Evolutionary conservation across 2,329 filamentous ascomycete genomes (phyloP).

Genomic region (Diaporthe velutina): DNA sequence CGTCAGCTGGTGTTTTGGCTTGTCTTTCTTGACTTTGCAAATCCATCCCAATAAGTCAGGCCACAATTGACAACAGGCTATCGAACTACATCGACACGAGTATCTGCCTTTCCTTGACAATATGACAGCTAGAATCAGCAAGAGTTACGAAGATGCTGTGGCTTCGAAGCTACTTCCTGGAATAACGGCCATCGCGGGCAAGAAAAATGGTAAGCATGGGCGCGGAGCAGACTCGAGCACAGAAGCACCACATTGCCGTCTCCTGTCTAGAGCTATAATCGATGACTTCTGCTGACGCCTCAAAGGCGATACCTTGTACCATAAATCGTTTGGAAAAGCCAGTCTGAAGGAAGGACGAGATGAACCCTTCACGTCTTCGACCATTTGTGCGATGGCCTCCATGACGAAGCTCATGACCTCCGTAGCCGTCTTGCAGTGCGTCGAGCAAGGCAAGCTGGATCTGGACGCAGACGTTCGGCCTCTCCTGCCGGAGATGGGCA

Average conservation of each 20-base stretch:
- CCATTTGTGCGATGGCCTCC: constrained; percentile 48
- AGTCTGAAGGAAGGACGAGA: constrained; percentile 42
- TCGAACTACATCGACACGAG: too few relatives aligned
- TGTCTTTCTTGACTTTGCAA: neutral
- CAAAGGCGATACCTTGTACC: constrained; percentile 44
- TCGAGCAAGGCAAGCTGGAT: constrained; percentile 50
- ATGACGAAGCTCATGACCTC: constrained; percentile 57
- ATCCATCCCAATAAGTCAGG: neutral
- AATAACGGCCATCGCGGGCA: constrained; percentile 41
- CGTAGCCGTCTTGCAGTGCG: constrained; percentile 54
- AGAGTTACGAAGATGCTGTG: constrained; percentile 41
- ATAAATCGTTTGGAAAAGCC: constrained; percentile 43
- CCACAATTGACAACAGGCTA: too few relatives aligned
- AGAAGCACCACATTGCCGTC: neutral
- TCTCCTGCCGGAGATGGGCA: constrained; percentile 58
- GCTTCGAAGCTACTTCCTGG: constrained; percentile 43
- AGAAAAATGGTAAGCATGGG: constrained; percentile 40
- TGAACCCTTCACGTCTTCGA: constrained; percentile 43
- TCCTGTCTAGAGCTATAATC: neutral
- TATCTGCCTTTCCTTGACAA: neutral
- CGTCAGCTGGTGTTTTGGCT: too few relatives aligned
- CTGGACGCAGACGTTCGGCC: constrained; percentile 53
- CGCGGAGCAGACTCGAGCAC: neutral
- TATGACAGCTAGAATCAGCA: constrained; percentile 35
- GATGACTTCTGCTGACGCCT: neutral